These are phyloP conservation scores for Calamus simplicifolius DNA, from an alignment of 176 grass and related monocot genomes.

Conservation along the genomic window DNA sequence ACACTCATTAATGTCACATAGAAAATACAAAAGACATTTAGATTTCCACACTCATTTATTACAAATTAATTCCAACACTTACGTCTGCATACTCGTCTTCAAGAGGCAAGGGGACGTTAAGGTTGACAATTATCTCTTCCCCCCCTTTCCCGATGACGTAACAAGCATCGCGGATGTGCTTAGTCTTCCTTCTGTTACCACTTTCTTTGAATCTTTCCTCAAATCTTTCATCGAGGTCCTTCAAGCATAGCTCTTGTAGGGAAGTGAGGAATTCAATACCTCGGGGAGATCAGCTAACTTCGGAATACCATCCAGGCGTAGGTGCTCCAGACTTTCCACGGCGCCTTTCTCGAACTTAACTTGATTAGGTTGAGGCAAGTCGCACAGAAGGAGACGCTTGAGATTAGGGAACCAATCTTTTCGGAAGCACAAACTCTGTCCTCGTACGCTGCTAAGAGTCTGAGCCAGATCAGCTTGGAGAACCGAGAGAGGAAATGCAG, in stretches of 20 bases:
- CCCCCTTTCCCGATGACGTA: not conserved
- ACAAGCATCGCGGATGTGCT: not conserved
- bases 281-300: not conserved
- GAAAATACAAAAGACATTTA: too few species aligned
- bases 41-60: too few species aligned
- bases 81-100: too few species aligned
- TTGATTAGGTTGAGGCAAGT: not conserved
- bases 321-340: not conserved
- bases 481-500: constrained; percentile 21
- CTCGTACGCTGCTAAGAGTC: not conserved
- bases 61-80: too few species aligned
- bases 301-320: not conserved
- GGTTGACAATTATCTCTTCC: too few species aligned
- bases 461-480: constrained; percentile 11
- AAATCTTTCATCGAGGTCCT: constrained; percentile 1
- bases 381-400: not conserved
- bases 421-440: not conserved
- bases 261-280: constrained; percentile 7
- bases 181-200: not conserved
- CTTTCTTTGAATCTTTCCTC: not conserved
- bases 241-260: not conserved
- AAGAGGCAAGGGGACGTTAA: too few species aligned
- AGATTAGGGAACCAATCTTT: constrained; percentile 9
- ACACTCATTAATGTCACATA: too few species aligned
- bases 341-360: not conserved